Conservation (phyloP, 208 protist genomes). For the Tritrichomonas musculus region DNA sequence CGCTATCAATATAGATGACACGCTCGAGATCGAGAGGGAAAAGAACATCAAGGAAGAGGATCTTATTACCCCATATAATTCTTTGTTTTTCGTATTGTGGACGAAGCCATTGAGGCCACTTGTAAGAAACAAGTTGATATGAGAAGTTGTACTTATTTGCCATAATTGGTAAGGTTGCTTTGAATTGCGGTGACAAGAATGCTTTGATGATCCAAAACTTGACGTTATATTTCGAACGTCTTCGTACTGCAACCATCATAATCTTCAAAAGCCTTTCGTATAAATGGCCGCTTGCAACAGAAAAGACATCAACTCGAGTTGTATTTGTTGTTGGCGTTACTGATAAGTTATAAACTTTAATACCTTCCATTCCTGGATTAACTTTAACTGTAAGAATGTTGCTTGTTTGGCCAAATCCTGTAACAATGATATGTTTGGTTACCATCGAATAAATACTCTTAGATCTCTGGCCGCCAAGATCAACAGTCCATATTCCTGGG, state of each 20-base stretch:
- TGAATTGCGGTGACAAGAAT: constrained; percentile 90
- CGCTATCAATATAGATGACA: constrained; percentile 95
- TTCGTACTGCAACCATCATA: constrained; percentile 17
- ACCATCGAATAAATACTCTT: background rate
- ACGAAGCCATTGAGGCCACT: constrained; percentile 91
- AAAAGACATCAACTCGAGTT: constrained; percentile 14
- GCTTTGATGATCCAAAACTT: constrained; percentile 98
- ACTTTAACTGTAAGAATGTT: background rate
- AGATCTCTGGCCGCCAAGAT: background rate
- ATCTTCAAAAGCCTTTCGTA: constrained; percentile 30
- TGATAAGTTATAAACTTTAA: background rate
- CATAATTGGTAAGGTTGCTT: constrained; percentile 65
- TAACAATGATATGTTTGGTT: background rate
- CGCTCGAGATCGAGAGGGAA: constrained; percentile 87
- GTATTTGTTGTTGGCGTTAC: background rate
- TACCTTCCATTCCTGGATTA: background rate
- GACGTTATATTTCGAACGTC: constrained; percentile 57
- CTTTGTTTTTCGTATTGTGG: constrained; percentile 90
- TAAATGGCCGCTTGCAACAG: constrained; percentile 19
- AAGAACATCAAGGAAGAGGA: constrained; percentile 97
- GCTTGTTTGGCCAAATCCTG: background rate
- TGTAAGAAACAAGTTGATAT: constrained; percentile 84
- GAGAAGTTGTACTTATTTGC: constrained; percentile 75
- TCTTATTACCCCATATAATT: constrained; percentile 97
- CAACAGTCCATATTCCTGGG: background rate